Base-by-base conservation (phyloP, 345 rosid genomes). In the Eutrema japonicum region DNA sequence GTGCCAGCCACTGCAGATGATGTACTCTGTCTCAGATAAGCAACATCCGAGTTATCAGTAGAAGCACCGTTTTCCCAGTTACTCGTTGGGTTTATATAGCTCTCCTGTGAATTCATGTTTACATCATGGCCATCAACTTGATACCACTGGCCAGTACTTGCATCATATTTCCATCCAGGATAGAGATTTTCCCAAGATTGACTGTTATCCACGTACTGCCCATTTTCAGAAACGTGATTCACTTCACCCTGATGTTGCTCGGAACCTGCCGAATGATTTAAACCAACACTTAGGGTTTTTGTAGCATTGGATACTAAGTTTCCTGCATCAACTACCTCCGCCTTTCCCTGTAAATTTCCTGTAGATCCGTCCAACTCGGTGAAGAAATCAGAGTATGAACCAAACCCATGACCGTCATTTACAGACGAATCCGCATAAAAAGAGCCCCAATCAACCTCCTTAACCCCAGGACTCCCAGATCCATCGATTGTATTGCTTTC, bases 101-200 rank as follows among this genome's bases (percentile, higher is more conserved):
- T 79, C 58, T 64, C 91, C 68, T 83, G 87, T 38, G 75, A 49
- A 71, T 16, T 71, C 27, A 46, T 10, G 33, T 57, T 64, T 11
- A 78, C 62, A 53, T 80, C 83, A 46, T 66, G 81, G 60, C 79
- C 77, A 71, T 81, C 90, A 78, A 85, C 80, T 68, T 87, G 92
- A 82, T 85, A 90, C 97, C 99, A 96, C 64, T 85, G 93, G 68
- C 88, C 95, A 35, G 90, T 81, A 70, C 62, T 88, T 41, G 76
- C 77, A 76, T 96, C 97, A 74, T 71, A 85, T 72, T 77, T 82
- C 99, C 99, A 96, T 12, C 99, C 99, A 0, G 99, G 97, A 82
- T 90, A 96, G 73, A 79, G 53, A 78, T 78, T 81, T 76, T 92
- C 98, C 96, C 96, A 92, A 56, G 84, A 72, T 70, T 86, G 88